Percentiles rank a stretch among this genome's conserved stretches.
These are phyloP conservation scores for Radiomyces spectabilis DNA, from an alignment of 192 early-diverging fungal genomes.

Conservation along the genomic window DNA sequence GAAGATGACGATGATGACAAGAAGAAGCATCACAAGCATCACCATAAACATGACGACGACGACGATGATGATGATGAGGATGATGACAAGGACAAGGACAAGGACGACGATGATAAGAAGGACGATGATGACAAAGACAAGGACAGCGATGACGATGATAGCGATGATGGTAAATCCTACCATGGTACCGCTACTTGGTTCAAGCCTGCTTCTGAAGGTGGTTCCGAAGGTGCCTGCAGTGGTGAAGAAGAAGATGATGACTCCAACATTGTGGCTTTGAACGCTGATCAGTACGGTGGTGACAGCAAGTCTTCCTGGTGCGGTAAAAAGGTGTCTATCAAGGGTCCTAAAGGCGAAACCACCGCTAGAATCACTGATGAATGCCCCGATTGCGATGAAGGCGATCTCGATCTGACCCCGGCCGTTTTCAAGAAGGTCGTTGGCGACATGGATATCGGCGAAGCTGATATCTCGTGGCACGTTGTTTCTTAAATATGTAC, in stretches of 20 bases:
- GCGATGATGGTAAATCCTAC: conserved; percentile 3
- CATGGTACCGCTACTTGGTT: conserved; percentile 27
- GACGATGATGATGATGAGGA: too few relatives aligned
- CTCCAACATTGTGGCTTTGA: conserved; percentile 36
- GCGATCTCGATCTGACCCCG: conserved; percentile 30
- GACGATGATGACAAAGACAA: too few relatives aligned
- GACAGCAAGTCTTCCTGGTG: conserved; percentile 21
- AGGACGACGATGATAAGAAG: too few relatives aligned
- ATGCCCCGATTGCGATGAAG: conserved; percentile 28
- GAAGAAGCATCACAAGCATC: too few relatives aligned
- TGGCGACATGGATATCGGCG: conserved; percentile 24
- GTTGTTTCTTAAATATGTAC: too few relatives aligned
- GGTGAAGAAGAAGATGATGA: conserved; percentile 25
- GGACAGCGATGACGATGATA: too few relatives aligned
- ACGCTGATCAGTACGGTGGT: conserved; percentile 25
- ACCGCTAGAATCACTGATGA: conserved; percentile 28
- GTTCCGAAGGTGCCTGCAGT: conserved; percentile 23
- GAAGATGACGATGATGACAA: too few relatives aligned
- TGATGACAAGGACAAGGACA: too few relatives aligned
- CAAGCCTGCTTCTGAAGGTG: conserved; percentile 14
- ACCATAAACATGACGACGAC: too few relatives aligned
- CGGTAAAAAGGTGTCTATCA: conserved; percentile 23
- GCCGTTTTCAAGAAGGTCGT: conserved; percentile 30
- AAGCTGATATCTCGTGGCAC: conserved; percentile 26
- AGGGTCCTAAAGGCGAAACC: conserved; percentile 18